Base-by-base conservation (phyloP, 805 yeast genomes). In the Ogataea degrootiae region DNA sequence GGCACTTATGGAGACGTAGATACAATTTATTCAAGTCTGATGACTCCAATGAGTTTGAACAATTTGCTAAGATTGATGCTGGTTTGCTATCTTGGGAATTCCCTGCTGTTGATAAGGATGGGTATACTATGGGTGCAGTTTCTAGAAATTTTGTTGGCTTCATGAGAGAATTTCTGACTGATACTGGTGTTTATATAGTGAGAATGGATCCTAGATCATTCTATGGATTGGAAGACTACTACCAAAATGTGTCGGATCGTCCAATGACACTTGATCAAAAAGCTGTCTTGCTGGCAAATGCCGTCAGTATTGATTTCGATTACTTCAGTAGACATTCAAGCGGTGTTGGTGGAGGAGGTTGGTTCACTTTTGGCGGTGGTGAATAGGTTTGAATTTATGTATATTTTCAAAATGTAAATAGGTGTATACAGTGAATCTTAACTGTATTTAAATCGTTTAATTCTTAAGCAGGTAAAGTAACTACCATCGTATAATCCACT, bases 121-220 rank as follows among this genome's bases (percentile, higher is more conserved):
- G 82, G 0, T 68, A 73, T 15, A 77, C 86, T 0, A 68, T 85
- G 46, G 96, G 85, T 0, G 73, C 86, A 1, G 92, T 94, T 2
- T 94, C 89, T 64, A 76, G 98, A 58, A 90, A 90, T 65, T 94
- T 96, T 94, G 96, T 87, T 6, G 99, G 99, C 0, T 69, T 94
- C 38, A 96, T 95, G 2, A 76, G 97, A 59, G 99, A 94, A 62
- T 67, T 91, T 59, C 85, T 92, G 60, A 91, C 98, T 0, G 98
- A 94, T 66, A 87, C 97, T 0, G 98, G 98, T 52, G 91, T 89
- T 1, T 92, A 94, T 64, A 80, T 91, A 31, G 68, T 92, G 29
- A 69, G 96, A 49, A 85, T 90, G 87, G 96, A 87, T 58, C 84
- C 86, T 1, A 72, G 72, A 21, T 74, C 87, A 53, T 83, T 85